Percentiles rank a stretch among this genome's conserved stretches.
These are phyloP conservation scores for Apiospora pterosperma DNA, from an alignment of 2,329 filamentous ascomycete genomes.

Conservation along the genomic window DNA sequence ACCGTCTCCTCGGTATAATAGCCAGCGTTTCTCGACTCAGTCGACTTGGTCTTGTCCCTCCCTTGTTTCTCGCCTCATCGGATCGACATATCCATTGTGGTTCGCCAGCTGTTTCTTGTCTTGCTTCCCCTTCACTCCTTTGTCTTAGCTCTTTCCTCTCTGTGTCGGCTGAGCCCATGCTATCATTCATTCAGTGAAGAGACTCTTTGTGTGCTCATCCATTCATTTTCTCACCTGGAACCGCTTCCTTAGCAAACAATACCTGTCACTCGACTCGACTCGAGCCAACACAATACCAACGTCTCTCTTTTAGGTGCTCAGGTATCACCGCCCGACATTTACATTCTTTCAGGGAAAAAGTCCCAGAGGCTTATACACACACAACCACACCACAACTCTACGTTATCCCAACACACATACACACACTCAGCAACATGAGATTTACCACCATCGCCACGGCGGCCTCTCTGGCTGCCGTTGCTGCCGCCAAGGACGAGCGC, in stretches of 20 bases:
- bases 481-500: constrained; percentile 40
- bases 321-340: not conserved
- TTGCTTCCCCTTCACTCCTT: not conserved
- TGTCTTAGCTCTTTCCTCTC: not conserved
- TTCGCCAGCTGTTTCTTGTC: not conserved
- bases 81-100: not conserved
- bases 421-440: not conserved
- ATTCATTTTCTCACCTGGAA: not conserved
- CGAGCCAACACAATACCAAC: not conserved
- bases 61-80: not conserved
- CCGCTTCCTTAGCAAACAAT: not conserved
- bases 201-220: not conserved
- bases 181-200: not conserved
- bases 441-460: not conserved
- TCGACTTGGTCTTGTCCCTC: not conserved
- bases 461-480: constrained; percentile 31
- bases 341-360: not conserved
- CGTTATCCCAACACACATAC: not conserved
- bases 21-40: not conserved
- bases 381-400: not conserved
- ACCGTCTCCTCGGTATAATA: not conserved
- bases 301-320: not conserved
- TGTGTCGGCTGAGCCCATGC: not conserved
- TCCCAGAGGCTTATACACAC: too few species aligned
- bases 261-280: not conserved